These are phyloP conservation scores for Paecilomyces dactylethromorphus DNA, from an alignment of 2,329 filamentous ascomycete genomes.

Conservation along the genomic window DNA sequence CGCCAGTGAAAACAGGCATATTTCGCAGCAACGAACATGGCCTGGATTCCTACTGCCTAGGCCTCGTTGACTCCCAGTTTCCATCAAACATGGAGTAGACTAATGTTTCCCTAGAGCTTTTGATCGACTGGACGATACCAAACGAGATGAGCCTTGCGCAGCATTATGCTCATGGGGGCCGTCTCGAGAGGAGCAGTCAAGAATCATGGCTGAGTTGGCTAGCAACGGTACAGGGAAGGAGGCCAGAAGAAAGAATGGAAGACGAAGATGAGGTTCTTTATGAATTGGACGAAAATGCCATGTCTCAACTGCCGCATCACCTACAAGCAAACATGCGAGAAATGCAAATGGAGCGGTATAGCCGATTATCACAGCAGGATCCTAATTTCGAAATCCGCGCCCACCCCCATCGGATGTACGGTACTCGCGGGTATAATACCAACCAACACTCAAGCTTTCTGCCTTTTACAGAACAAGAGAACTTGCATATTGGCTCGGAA, in stretches of 20 bases:
- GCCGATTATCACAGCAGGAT: slow-evolving; percentile 9
- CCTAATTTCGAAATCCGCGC: slow-evolving; percentile 6
- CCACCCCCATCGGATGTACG: background rate
- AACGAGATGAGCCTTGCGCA: background rate
- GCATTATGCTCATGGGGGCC: background rate
- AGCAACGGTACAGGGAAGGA: background rate
- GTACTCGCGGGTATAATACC: background rate
- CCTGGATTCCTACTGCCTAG: background rate
- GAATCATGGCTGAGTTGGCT: background rate
- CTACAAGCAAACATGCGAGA: slow-evolving; percentile 20
- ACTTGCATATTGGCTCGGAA: background rate
- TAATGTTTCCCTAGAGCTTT: background rate
- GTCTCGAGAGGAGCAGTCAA: background rate
- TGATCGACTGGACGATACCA: background rate
- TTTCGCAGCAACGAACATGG: background rate
- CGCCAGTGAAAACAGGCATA: background rate
- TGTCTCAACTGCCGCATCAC: slow-evolving; percentile 16
- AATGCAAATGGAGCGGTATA: slow-evolving; percentile 17
- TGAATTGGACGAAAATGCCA: slow-evolving; percentile 18
- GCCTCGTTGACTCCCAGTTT: background rate
- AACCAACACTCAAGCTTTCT: background rate
- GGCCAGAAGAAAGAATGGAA: slow-evolving; percentile 4
- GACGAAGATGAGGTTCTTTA: slow-evolving; percentile 23
- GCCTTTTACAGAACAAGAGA: background rate
- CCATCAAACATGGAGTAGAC: background rate